Evolutionary conservation across 495 filamentous ascomycete species (phyloP).

Genomic region (Thermochaetoides thermophila): DNA sequence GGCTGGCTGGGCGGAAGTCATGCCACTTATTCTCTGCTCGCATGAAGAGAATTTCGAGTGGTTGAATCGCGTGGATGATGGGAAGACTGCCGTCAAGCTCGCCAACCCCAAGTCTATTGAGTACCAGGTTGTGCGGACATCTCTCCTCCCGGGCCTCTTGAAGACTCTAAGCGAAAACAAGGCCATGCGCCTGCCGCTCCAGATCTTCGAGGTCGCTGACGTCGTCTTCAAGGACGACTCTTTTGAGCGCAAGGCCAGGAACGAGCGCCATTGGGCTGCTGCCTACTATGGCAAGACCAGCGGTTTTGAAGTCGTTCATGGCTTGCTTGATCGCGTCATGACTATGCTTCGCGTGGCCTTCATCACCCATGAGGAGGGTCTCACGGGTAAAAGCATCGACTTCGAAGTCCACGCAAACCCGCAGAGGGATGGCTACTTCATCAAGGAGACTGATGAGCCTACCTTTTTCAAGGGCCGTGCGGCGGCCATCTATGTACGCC

Average conservation of each 20-base stretch:
- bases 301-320: constrained; percentile 94
- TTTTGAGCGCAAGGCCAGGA: constrained; percentile 69
- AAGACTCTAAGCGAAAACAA: constrained; percentile 97
- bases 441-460: constrained; percentile 75
- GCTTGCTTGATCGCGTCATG: constrained; percentile 81
- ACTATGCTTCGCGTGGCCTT: constrained; percentile 80
- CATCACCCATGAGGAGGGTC: constrained; percentile 56
- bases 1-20: constrained; percentile 90
- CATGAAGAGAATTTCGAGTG: constrained; percentile 97
- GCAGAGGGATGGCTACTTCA: constrained; percentile 65
- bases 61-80: constrained; percentile 85
- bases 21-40: constrained; percentile 93
- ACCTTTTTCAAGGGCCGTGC: constrained; percentile 88
- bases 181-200: constrained; percentile 73
- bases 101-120: constrained; percentile 93
- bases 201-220: constrained; percentile 86
- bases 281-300: constrained; percentile 89
- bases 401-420: constrained; percentile 36
- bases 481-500: constrained; percentile 60
- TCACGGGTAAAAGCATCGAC: constrained; percentile 35
- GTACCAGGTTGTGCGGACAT: constrained; percentile 92
- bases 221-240: constrained; percentile 73
- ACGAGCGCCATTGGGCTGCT: constrained; percentile 90
- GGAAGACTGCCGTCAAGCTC: constrained; percentile 69
- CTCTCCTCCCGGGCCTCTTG: constrained; percentile 72